Evolutionary conservation across 495 filamentous ascomycete species (phyloP).

Genomic region (Hypoxylon intermedium): DNA sequence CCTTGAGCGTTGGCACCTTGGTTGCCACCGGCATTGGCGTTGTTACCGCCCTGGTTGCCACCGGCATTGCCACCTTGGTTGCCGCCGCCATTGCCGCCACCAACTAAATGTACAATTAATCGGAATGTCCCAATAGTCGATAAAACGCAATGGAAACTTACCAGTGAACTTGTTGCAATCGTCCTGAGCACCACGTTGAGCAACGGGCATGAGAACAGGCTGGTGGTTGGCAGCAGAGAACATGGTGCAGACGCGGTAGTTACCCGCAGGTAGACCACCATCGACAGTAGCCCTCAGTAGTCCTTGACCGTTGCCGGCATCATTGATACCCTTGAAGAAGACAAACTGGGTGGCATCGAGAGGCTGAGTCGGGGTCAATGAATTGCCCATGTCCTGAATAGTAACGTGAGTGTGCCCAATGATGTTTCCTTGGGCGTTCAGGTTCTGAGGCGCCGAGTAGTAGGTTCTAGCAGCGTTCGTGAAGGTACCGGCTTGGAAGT

Average conservation of each 20-base stretch:
- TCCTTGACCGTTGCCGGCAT: constrained; percentile 70
- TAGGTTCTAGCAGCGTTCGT: constrained; percentile 70
- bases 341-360: constrained; percentile 65
- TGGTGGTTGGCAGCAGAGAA: constrained; percentile 74
- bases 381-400: constrained; percentile 65
- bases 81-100: constrained; percentile 34
- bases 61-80: constrained; percentile 30
- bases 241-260: constrained; percentile 79
- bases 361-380: constrained; percentile 57
- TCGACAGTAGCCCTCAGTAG: constrained; percentile 60
- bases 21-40: constrained; percentile 22
- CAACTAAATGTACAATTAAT: constrained; percentile 33
- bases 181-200: constrained; percentile 75
- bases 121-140: background rate
- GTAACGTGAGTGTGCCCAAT: constrained; percentile 78
- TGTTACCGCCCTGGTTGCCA: constrained; percentile 33
- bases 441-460: constrained; percentile 71
- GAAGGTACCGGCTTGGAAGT: constrained; percentile 70
- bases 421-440: constrained; percentile 61
- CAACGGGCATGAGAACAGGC: constrained; percentile 78
- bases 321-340: constrained; percentile 83
- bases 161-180: constrained; percentile 72
- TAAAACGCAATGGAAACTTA: constrained; percentile 33
- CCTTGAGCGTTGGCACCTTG: too few relatives aligned
- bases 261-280: constrained; percentile 69